A percentile compares a stretch with the other conserved stretches of the same genome.
These are phyloP conservation scores for Peltaster fructicola DNA, from an alignment of 2,329 filamentous ascomycete species.

Conservation along the genomic window DNA sequence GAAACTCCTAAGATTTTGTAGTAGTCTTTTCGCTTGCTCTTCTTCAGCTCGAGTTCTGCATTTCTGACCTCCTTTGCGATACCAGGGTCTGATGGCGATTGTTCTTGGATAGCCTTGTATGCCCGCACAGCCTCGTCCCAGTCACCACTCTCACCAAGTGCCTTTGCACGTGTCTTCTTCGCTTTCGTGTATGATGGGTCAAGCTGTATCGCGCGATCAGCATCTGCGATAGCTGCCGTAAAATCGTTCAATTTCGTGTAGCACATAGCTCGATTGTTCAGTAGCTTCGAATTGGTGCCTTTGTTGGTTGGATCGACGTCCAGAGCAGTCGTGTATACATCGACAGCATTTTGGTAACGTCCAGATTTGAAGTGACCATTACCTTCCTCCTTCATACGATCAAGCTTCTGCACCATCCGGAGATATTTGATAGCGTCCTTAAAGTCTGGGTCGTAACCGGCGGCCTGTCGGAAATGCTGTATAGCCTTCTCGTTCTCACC, in stretches of 20 bases:
- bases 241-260: conserved; percentile 71
- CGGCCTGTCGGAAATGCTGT: conserved; percentile 76
- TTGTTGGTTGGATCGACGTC: conserved; percentile 76
- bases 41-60: conserved; percentile 92
- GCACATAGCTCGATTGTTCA: conserved; percentile 84
- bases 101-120: conserved; percentile 70
- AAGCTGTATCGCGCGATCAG: conserved; percentile 63
- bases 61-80: conserved; percentile 73
- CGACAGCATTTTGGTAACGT: conserved; percentile 61
- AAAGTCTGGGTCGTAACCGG: conserved; percentile 83
- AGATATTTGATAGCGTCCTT: conserved; percentile 76
- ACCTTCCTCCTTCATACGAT: conserved; percentile 85
- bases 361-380: conserved; percentile 80
- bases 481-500: conserved; percentile 93
- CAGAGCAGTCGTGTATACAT: conserved; percentile 69
- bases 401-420: conserved; percentile 76
- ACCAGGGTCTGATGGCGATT: conserved; percentile 62
- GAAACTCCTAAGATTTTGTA: conserved; percentile 88
- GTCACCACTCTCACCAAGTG: conserved; percentile 62
- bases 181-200: conserved; percentile 81
- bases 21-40: conserved; percentile 92
- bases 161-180: conserved; percentile 84
- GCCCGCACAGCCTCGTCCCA: conserved; percentile 88
- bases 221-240: conserved; percentile 66
- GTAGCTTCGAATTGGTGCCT: conserved; percentile 82